Evolutionary conservation across 257 asterid species (phyloP), one percentile per base, ranked within the genome.

Genomic region (Linaria vulgaris): DNA sequence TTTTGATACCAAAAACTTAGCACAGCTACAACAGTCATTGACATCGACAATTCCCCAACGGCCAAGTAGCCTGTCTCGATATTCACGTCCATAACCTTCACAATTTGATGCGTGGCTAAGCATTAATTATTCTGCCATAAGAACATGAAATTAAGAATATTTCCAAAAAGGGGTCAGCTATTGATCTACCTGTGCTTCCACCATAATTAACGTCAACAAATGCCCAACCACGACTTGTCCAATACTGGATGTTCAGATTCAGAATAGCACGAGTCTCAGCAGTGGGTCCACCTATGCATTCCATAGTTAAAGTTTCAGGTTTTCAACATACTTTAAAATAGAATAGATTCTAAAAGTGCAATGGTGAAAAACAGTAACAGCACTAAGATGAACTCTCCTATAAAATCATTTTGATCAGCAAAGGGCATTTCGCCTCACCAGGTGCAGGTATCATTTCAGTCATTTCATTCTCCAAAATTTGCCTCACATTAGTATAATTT

Each of bases 181-280:
- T 1, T 5, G 11, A 45, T 49, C 25, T 85, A 92, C 99, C 99
- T 45, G 95, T 78, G 79, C 99, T 92, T 78, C 99, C 99, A 67
- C 99, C 99, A 66, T 92, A 92, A 81, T 92, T 92, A 66, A 92
- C 99, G 81, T 92, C 99, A 66, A 87, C 97, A 64, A 82, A 79
- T 58, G 97, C 99, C 99, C 97, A 92, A 69, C 99, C 99, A 39
- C 96, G 95, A 78, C 99, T 89, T 57, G 99, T 92, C 99, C 97
- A 92, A 74, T 80, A 92, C 63, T 92, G 99, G 80, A 92, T 76
- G 53, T 74, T 74, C 49, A 89, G 88, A 74, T 88, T 83, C 64
- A 92, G 83, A 72, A 77, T 74, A 50, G 95, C 95, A 69, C 94
- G 94, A 70, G 96, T 71, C 82, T 92, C 99, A 31, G 84, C 90